Base-by-base conservation (phyloP, 805 yeast genomes). In the Kuraishia molischiana region DNA sequence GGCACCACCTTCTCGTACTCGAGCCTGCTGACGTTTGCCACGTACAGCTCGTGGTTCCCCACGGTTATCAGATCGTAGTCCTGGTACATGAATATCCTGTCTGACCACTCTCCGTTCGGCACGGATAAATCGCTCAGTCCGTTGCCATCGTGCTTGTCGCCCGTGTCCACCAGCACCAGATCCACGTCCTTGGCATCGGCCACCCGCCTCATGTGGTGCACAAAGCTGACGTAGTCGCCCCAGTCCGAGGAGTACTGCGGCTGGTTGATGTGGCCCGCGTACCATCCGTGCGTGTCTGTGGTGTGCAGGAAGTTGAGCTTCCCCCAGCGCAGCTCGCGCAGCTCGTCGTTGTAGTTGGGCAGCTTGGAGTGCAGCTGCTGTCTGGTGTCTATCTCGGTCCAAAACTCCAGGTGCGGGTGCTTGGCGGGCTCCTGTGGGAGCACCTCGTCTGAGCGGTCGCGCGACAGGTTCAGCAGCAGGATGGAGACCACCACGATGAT, bases 251-350 rank as follows among this genome's bases (percentile, higher is more conserved):
- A 71, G 55, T 79, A 90, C 41, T 74, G 76, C 21, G 71, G 66
- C 55, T 89, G 97, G 46, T 79, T 77, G 29, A 75, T 49, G 61
- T 90, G 98, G 0, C 97, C 97, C 4, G 90, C 78, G 44, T 82
- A 74, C 98, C 98, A 92, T 1, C 92, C 97, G 56, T 92, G 98
- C 2, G 97, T 90, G 51, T 92, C 98, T 1, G 98, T 92, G 1
- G 97, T 89, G 51, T 90, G 97, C 19, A 90, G 50, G 48, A 92
- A 85, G 60, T 92, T 90, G 34, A 92, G 40, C 39, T 79, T 74
- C 0, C 89, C 87, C 72, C 87, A 68, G 9, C 57, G 51, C 22
- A 87, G 50, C n/a, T 72, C 71, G 37, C 92, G 59, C 29, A 72
- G 51, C 4, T 51, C 45, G 10, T 67, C 68, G 32, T 58, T 41